Base-by-base conservation (phyloP, 345 rosid genomes). In the Corymbia maculata region DNA sequence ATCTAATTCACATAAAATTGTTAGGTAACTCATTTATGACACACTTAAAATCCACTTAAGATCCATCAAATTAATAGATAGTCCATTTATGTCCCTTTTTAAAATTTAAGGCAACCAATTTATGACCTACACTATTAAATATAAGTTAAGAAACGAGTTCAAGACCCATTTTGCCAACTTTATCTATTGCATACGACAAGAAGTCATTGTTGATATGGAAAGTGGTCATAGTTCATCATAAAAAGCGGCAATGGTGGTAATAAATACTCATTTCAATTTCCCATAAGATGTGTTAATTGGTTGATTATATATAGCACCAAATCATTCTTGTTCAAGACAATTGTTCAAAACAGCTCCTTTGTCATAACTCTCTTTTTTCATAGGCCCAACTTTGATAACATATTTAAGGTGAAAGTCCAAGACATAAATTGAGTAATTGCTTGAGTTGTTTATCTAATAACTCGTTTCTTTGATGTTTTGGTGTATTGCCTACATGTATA, bases 1-100 rank as follows among this genome's bases (percentile, higher is more conserved):
- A 22, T 28, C 0, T 0, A 2, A 8, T 9, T 55, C 28, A 55
- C 28, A 21, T 22, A 22, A 55, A 4, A 12, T 22, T 55, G 9
- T 55, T 55, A 55, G 28, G 12, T 55, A 55, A 55, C 28, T 55
- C 21, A 55, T 22, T 21, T 55, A 55, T 55, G 9, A 55, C 61
- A 21, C 61, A 55, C 9, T 55, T 55, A 22, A 36, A 36, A 36
- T 36, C 42, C 42, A 36, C 42, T 36, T 36, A 36, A 36, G 61
- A 1, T 28, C 61, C 61, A 55, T 55, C 19, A 55, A 55, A 5
- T 55, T 55, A 55, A 55, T 8, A 21, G 61, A 8, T 19, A 19
- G 7, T 9, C 57, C 4, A 52, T 52, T 52, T 52, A 52, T 53
- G 26, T 0, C 22, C 28, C 8, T 55, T 55, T 55, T 55, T 55